phyloP scores from a whole-genome alignment of 352 stramenopile genomes.

The Phytophthora crassamura region DNA sequence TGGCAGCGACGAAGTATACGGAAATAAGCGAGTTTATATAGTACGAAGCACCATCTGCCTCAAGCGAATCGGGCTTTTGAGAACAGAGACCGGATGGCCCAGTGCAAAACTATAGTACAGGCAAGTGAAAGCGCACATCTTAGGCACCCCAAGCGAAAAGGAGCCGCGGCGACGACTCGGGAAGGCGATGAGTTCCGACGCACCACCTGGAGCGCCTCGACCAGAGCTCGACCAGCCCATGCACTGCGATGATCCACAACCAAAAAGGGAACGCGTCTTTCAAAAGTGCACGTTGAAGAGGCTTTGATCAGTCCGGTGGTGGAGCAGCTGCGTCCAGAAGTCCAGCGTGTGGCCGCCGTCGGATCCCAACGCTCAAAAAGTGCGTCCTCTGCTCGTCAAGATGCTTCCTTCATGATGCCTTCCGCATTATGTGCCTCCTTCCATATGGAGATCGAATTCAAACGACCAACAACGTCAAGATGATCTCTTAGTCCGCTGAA shows the following conservation, averaged over 20 bases:
- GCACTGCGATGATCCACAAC: no score
- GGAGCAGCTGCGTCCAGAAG: no score
- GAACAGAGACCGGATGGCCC: conserved; percentile 12
- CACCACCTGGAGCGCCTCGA: conserved; percentile 22
- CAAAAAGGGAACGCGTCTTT: no score
- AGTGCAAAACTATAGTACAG: conserved; percentile 3
- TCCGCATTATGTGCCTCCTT: no score
- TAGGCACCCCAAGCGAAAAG: neutral
- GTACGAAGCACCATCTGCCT: conserved; percentile 15
- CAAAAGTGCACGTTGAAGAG: conserved; percentile 17
- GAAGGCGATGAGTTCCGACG: conserved; percentile 21
- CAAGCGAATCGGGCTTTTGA: conserved; percentile 12
- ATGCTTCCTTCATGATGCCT: no score
- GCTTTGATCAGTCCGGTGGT: no score
- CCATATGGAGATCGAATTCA: no score
- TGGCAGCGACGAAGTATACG: conserved; percentile 15
- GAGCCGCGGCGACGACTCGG: conserved; percentile 6
- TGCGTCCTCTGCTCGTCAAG: no score
- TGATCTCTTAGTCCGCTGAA: no score
- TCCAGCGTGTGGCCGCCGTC: no score
- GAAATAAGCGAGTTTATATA: conserved; percentile 2
- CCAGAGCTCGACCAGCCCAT: conserved; percentile 8
- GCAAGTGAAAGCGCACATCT: neutral
- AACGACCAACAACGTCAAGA: no score
- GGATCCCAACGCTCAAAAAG: no score